Conservation (phyloP, 305 asterid genomes). For the Solanum chacoense region DNA sequence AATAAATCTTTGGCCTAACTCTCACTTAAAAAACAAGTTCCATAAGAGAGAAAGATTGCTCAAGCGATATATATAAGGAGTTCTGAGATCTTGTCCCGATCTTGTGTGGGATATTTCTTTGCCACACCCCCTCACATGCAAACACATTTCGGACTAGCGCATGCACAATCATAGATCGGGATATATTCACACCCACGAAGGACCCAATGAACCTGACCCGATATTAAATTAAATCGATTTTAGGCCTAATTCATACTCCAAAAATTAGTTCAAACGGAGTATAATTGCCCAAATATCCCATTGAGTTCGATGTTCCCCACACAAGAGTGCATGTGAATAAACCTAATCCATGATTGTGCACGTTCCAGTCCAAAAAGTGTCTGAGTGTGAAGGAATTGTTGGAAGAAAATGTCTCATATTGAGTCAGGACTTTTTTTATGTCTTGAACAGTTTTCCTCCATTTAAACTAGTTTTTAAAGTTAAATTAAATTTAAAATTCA, state of each 20-base stretch:
- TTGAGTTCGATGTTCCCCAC: not conserved
- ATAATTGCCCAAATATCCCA: not conserved
- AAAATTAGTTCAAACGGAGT: not conserved
- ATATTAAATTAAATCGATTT: not conserved
- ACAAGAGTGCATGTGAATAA: not conserved
- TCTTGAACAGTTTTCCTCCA: not conserved
- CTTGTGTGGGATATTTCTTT: not conserved
- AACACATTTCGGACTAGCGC: not conserved
- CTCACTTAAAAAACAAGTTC: not conserved
- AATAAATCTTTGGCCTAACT: not conserved
- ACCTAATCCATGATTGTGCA: not conserved
- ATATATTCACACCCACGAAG: not conserved
- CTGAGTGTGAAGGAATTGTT: not conserved
- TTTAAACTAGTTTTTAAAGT: not conserved
- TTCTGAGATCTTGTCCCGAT: not conserved
- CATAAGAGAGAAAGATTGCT: not conserved
- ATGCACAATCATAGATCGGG: not conserved
- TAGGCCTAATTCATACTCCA: not conserved
- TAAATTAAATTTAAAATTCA: not conserved
- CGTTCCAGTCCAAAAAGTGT: not conserved
- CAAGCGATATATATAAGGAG: not conserved
- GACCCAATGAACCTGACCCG: accelerated
- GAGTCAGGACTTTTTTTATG: not conserved
- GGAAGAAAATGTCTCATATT: not conserved
- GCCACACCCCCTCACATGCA: accelerated